Conservation (phyloP, 129 eudicot genomes). For the Solidago caesia region DNA sequence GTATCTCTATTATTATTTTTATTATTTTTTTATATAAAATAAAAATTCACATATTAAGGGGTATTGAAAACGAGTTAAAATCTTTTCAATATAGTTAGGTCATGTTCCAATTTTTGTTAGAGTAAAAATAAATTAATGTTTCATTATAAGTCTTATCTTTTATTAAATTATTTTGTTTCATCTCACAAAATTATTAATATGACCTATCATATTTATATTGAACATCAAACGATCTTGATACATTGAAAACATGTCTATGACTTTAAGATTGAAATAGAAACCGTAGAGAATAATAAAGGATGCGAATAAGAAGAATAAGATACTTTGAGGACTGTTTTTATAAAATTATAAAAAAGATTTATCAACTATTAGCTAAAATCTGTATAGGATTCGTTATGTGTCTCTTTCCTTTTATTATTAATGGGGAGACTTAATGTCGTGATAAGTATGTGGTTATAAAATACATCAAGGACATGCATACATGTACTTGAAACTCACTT, state of each 20-base stretch:
- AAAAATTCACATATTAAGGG: too few relatives aligned
- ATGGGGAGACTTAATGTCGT: conserved; percentile 13
- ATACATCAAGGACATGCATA: conserved; percentile 12
- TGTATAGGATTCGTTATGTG: conserved; percentile 35
- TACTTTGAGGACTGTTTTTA: neutral
- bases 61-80: too few relatives aligned
- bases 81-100: too few relatives aligned
- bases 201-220: too few relatives aligned
- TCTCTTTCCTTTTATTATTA: conserved; percentile 27
- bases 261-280: neutral
- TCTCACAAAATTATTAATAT: too few relatives aligned
- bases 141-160: too few relatives aligned
- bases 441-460: conserved; percentile 16
- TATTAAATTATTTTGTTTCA: too few relatives aligned
- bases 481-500: conserved; percentile 16
- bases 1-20: too few relatives aligned
- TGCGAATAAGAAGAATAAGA: neutral
- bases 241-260: neutral
- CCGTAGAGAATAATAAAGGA: neutral
- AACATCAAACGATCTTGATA: too few relatives aligned
- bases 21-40: too few relatives aligned
- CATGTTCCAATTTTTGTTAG: too few relatives aligned
- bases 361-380: conserved; percentile 4
- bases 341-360: conserved; percentile 3
- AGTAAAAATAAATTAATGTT: too few relatives aligned